phyloP scores from a whole-genome alignment of 2,329 filamentous ascomycete species.

The Botrytis pseudocinerea region DNA sequence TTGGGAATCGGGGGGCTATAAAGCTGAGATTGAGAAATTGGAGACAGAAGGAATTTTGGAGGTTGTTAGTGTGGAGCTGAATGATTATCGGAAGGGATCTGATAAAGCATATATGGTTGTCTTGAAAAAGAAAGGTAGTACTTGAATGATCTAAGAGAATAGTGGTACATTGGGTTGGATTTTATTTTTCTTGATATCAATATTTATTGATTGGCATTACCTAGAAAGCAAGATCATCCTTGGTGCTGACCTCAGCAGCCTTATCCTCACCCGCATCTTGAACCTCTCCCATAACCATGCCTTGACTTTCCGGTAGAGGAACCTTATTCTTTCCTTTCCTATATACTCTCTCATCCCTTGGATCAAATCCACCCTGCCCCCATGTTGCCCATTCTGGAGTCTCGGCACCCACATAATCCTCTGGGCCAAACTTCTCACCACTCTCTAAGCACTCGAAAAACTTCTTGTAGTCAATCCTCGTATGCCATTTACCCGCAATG shows the following conservation, averaged over 20 bases:
- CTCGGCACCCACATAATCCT: slow-evolving; percentile 83
- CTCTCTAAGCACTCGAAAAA: slow-evolving; percentile 84
- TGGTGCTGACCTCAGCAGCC: neutral
- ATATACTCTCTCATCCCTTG: slow-evolving; percentile 82
- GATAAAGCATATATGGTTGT: neutral
- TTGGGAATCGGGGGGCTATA: neutral
- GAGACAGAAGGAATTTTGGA: neutral
- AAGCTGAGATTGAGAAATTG: neutral
- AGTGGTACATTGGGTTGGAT: neutral
- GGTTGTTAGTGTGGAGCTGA: neutral
- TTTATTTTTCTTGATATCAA: neutral
- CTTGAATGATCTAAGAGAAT: neutral
- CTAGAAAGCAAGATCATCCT: neutral
- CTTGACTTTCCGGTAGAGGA: slow-evolving; percentile 32
- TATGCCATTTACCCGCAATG: slow-evolving; percentile 80
- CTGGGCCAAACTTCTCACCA: slow-evolving; percentile 70
- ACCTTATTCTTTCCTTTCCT: slow-evolving; percentile 67
- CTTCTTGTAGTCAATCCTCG: slow-evolving; percentile 82
- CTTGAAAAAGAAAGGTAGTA: neutral
- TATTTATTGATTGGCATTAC: neutral
- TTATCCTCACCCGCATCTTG: slow-evolving; percentile 3
- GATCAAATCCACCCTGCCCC: slow-evolving; percentile 94
- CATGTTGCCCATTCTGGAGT: slow-evolving; percentile 94
- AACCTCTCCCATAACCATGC: slow-evolving; percentile 18
- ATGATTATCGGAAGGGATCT: neutral